Percentiles rank a stretch among this genome's conserved stretches.
phyloP scores from a whole-genome alignment of 331 rosid genomes.

The Acacia pycnantha region DNA sequence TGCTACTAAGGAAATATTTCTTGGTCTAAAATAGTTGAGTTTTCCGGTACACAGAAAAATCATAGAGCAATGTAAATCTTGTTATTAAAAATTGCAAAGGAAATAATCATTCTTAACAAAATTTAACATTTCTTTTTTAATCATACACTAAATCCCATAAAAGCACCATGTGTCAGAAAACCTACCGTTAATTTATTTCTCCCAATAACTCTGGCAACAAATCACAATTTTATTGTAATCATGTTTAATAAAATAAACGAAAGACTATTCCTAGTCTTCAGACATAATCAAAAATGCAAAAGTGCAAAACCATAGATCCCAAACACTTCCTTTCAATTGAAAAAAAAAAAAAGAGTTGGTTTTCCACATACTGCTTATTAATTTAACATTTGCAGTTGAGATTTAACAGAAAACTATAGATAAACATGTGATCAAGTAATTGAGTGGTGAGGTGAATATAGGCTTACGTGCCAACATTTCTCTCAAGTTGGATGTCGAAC shows the following conservation, averaged over 20 bases:
- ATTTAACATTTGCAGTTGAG: no score
- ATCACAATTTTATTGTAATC: background rate
- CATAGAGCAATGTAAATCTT: conserved; percentile 5
- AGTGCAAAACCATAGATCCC: conserved; percentile 2
- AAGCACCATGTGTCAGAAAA: background rate
- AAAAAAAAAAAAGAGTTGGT: background rate
- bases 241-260: background rate
- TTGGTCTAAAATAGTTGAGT: conserved; percentile 12
- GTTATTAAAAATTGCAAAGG: background rate
- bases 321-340: background rate
- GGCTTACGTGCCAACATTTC: no score
- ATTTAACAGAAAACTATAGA: no score
- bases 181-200: background rate
- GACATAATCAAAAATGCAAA: background rate
- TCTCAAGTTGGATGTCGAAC: no score
- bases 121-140: background rate
- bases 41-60: conserved; percentile 17
- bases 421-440: no score
- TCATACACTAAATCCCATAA: background rate
- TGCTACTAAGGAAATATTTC: background rate
- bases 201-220: background rate
- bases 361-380: background rate
- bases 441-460: no score
- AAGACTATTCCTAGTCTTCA: background rate
- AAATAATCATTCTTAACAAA: background rate